Base-by-base conservation (phyloP, 1,284 basidiomycete species). In the Exobasidium rhododendri region DNA sequence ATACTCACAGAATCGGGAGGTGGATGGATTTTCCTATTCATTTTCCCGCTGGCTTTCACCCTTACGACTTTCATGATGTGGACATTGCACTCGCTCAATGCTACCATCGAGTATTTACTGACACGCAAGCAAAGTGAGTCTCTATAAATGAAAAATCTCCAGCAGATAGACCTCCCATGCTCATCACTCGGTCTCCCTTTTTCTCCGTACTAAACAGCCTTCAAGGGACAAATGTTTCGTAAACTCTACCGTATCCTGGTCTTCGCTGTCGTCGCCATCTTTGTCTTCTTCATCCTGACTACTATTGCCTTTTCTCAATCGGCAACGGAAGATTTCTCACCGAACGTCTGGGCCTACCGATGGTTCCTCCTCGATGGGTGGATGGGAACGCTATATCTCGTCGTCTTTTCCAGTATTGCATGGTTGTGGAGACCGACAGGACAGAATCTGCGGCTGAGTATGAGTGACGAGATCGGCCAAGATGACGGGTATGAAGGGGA, bases 351-450 rank as follows among this genome's bases (percentile, higher is more conserved):
- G 94, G 86, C 85, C 67, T 86, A 87, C 58, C 87, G 94, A 56
- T 99, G 96, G 96, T 92, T 93, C 86, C 83, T 98, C 14, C 85
- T 98, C 47, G 96, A 98, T 74, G 96, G 93, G n/a, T 97, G 92
- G 85, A 85, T 97, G 30, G 86, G 89, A 0, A 83, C 92, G 30
- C 86, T 80, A 7, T 80, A 80, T 62, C 67, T 80, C 7, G 50
- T 54, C 30, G 69, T 89, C 50, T 97, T 98, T 80, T 82, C 84
- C 51, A 83, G 86, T 7, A 92, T 97, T 66, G 87, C 90, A 2
- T 97, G 87, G 82, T 83, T 97, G 29, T 99, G 96, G 94, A 85
- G 93, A 46, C 94, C 94, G 61, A 91, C 92, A 1, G 87, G 86
- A 44, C 88, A 92, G 81, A 98, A 98, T 82, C 85, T 91, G 82